phyloP scores from a whole-genome alignment of 2,329 filamentous ascomycete genomes.

The Penicillium vulpinum region DNA sequence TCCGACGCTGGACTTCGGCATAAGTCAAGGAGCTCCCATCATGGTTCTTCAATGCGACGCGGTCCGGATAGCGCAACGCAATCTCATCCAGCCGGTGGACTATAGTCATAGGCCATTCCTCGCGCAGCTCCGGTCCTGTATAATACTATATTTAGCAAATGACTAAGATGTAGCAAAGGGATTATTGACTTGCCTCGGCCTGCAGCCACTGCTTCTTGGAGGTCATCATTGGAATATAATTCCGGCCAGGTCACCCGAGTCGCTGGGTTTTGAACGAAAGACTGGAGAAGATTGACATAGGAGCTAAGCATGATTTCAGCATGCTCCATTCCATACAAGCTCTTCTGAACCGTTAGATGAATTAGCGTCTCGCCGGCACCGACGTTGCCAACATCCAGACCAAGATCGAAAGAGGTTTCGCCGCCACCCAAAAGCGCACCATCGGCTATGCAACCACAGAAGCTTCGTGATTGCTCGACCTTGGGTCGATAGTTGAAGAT shows the following conservation, averaged over 20 bases:
- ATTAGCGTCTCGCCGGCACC: constrained; percentile 18
- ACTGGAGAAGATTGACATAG: constrained; percentile 19
- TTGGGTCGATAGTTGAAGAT: constrained; percentile 50
- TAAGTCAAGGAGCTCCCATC: constrained; percentile 38
- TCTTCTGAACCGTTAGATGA: constrained; percentile 31
- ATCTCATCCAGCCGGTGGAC: constrained; percentile 41
- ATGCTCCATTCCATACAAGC: constrained; percentile 31
- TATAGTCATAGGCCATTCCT: constrained; percentile 38
- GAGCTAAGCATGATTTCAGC: constrained; percentile 24
- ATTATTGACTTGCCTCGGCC: constrained; percentile 18
- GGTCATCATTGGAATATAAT: constrained; percentile 12
- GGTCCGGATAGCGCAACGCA: constrained; percentile 12
- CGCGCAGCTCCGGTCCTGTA: constrained; percentile 21
- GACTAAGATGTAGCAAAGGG: not conserved
- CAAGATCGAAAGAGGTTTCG: constrained; percentile 34
- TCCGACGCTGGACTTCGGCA: constrained; percentile 32
- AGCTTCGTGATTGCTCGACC: constrained; percentile 28
- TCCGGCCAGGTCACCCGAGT: constrained; percentile 20
- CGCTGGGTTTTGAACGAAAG: constrained; percentile 20
- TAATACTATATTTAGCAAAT: not conserved
- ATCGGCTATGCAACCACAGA: constrained; percentile 18
- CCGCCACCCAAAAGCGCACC: constrained; percentile 19
- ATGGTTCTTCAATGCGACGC: constrained; percentile 32
- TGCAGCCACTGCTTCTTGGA: constrained; percentile 15
- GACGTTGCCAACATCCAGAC: constrained; percentile 43